Evolutionary conservation across 768 basidiomycete genomes (phyloP), one percentile per base, ranked within the genome.

Genomic region (Gloeophyllum trabeum): DNA sequence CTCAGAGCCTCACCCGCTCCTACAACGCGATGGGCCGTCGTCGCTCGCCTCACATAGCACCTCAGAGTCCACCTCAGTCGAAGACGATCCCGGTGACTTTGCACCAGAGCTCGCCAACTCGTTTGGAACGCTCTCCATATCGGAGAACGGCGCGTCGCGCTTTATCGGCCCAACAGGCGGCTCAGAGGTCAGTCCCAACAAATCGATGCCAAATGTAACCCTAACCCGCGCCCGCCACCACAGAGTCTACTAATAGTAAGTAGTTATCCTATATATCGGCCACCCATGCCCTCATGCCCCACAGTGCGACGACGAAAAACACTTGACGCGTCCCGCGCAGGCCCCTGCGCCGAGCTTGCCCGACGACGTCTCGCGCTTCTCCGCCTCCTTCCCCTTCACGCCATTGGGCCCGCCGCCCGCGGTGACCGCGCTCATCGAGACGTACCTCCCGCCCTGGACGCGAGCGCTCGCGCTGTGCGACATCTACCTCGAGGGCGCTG

Each of bases 141-240:
- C 70, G 13, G 73, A 79, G 51, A 66, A 73, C 48, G 77, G 76
- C 0, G 67, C 73, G 36, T 71, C 75, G n/a, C 61, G 71, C 42
- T 79, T 78, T 54, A 79, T 78, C 64, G 77, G 77, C 1, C 76
- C 75, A 2, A 79, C 79, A 1, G 81, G 76, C 12, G 80, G 79
- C 24, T 69, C 72, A 38, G 79, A 83, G 67, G 80, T 81, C 48
- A 45, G 76, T 63, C 6, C 41, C 41, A 22, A 18, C 41, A 20
- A 30, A 28, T 24, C 13, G 38, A 13, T 4, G 13, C 43, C 39
- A 12, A 42, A 41, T 32, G 24, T 40, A 14, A 18, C 47, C 18
- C 48, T 47, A 5, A 19, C 40, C 16, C 21, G 40, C 40, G 16
- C 36, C 43, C 16, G 16, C 28, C 28, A 7, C 28, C 28, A 16